phyloP scores from a whole-genome alignment of 2,329 filamentous ascomycete genomes.

The Hawksworthiomyces lignivorus region DNA sequence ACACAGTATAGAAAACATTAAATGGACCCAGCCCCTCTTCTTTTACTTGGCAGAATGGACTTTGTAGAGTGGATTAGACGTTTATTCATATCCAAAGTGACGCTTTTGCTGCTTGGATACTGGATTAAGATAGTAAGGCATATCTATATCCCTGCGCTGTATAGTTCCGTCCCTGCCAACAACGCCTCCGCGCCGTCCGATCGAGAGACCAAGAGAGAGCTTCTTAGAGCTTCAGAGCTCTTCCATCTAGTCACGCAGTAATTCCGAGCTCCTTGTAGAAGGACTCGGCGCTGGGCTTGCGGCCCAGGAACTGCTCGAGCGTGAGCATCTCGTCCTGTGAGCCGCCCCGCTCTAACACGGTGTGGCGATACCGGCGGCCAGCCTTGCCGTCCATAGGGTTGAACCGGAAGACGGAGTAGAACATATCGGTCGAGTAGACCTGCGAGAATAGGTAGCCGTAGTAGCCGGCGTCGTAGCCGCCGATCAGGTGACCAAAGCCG shows the following conservation, averaged over 20 bases:
- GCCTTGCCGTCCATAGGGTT: slow-evolving; percentile 70
- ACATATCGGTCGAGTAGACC: slow-evolving; percentile 83
- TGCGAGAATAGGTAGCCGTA: slow-evolving; percentile 69
- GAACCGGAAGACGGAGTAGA: slow-evolving; percentile 68
- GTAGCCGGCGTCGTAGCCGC: slow-evolving; percentile 79
- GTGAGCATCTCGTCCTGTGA: slow-evolving; percentile 75
- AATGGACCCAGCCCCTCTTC: too few relatives aligned
- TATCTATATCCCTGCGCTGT: too few relatives aligned
- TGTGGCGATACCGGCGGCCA: slow-evolving; percentile 69
- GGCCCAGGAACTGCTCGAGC: slow-evolving; percentile 68
- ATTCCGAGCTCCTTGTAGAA: slow-evolving; percentile 71
- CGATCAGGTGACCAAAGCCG: slow-evolving; percentile 75
- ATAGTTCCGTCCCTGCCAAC: too few relatives aligned
- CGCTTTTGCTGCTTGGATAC: too few relatives aligned
- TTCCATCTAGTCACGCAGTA: slow-evolving; percentile 15
- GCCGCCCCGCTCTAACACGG: slow-evolving; percentile 69
- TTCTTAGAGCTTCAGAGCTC: not conserved
- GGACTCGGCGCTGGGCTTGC: slow-evolving; percentile 67
- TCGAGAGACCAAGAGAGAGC: too few relatives aligned
- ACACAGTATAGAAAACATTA: too few relatives aligned
- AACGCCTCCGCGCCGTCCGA: too few relatives aligned
- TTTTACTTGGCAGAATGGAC: too few relatives aligned
- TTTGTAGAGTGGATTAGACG: too few relatives aligned
- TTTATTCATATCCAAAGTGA: too few relatives aligned
- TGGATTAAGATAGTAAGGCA: too few relatives aligned